Evolutionary conservation across 2,329 filamentous ascomycete genomes (phyloP).

Genomic region (Aspergillus sp.): DNA sequence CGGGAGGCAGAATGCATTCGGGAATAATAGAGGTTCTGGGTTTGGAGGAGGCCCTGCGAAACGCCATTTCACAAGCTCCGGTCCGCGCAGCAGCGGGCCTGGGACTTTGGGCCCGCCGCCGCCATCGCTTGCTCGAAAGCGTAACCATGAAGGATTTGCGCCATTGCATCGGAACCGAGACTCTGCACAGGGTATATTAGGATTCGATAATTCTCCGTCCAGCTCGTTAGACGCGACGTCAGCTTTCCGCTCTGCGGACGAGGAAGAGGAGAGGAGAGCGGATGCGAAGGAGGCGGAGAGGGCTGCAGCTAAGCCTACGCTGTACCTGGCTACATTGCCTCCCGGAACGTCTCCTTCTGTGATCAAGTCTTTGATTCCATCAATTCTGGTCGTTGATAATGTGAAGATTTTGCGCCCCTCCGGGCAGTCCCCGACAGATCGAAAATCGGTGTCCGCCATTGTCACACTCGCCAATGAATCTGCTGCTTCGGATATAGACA

Average conservation of each 20-base stretch:
- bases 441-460: slow-evolving; percentile 71
- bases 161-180: slow-evolving; percentile 36
- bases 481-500: slow-evolving; percentile 76
- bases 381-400: slow-evolving; percentile 62
- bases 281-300: slow-evolving; percentile 41
- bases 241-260: slow-evolving; percentile 40
- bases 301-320: slow-evolving; percentile 49
- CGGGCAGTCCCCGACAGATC: slow-evolving; percentile 48
- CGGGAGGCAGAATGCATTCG: slow-evolving; percentile 20
- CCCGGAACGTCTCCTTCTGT: slow-evolving; percentile 47
- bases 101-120: slow-evolving; percentile 44
- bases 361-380: slow-evolving; percentile 45
- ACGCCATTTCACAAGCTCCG: slow-evolving; percentile 56
- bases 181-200: slow-evolving; percentile 31
- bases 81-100: slow-evolving; percentile 45
- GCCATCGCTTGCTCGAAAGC: slow-evolving; percentile 37
- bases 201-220: slow-evolving; percentile 32
- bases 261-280: slow-evolving; percentile 39
- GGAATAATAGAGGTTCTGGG: slow-evolving; percentile 26
- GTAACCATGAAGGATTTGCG: slow-evolving; percentile 38
- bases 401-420: slow-evolving; percentile 65
- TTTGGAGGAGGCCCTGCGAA: slow-evolving; percentile 43
- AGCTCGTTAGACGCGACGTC: slow-evolving; percentile 27
- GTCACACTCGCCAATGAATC: slow-evolving; percentile 78
- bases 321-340: slow-evolving; percentile 52